Evolutionary conservation across 352 stramenopile species (phyloP), one percentile per base, ranked within the genome.

Genomic region (Phytopythium cucurbitacearum): DNA sequence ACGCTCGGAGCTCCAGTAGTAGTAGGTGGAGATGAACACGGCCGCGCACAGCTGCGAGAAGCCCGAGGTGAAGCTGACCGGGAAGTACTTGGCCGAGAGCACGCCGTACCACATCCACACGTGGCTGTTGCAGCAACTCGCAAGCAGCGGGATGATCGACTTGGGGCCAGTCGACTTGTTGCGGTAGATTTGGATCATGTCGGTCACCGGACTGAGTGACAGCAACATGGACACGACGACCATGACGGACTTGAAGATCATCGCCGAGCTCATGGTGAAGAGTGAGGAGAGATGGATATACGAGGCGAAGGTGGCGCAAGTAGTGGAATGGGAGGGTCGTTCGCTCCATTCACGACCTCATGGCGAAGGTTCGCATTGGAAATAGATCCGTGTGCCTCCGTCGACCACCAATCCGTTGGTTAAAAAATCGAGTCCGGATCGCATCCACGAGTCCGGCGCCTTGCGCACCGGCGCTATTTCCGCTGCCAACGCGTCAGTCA

Each of bases 51-150:
- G 44, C 15, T 61, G 44, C 3, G 59, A 59, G 40, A 71, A 58
- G 3, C 40, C 51, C 40, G 66, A 67, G 38, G 66, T 48, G 51
- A 61, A 58, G 54, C 66, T 67, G 34, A 71, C 53, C 35, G 63
- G 63, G 59, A 65, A 71, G 55, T 62, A 60, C 37, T 45, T 55
- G 21, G 35, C 48, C 28, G 49, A 65, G 11, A 71, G 63, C 39
- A 57, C 62, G 12, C 63, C 59, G 34, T 71, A 71, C 37, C 49
- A 47, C 51, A 57, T 40, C 64, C 64, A 72, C 8, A 51, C 60
- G 56, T 63, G 66, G 65, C 65, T 69, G 53, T 73, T 73, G 57
- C 57, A 53, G 43, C 51, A 50, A 2, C 69, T 48, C 48, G 67
- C 67, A 16, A 69, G 16, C 49, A 73, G 51, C 5, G 65, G 65